Percentiles rank a stretch among this genome's conserved stretches.
phyloP scores from a whole-genome alignment of 768 basidiomycete species.

The Tephrocybe sp. region DNA sequence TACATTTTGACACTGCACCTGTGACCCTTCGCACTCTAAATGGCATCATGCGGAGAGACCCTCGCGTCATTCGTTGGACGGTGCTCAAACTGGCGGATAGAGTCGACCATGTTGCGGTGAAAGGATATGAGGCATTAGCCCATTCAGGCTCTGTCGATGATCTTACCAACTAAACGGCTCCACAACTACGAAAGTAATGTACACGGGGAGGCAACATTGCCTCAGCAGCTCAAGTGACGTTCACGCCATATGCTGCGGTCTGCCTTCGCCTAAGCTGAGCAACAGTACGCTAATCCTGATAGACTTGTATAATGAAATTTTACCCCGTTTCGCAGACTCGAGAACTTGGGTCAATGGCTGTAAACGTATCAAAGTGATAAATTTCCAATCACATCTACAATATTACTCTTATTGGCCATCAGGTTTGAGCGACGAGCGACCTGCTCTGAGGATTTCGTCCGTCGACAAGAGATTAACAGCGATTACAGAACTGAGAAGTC shows the following conservation, averaged over 20 bases:
- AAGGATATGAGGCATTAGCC: slow-evolving; percentile 33
- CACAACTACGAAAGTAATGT: too few relatives aligned
- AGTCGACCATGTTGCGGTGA: slow-evolving; percentile 62
- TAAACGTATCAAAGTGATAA: neutral
- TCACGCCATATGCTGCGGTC: too few relatives aligned
- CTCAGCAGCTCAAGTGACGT: too few relatives aligned
- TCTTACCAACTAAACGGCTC: slow-evolving; percentile 5
- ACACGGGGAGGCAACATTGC: too few relatives aligned
- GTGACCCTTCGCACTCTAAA: slow-evolving; percentile 64
- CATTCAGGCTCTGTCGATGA: slow-evolving; percentile 3
- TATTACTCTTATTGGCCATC: slow-evolving; percentile 54
- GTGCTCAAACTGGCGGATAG: slow-evolving; percentile 76
- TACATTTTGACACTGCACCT: slow-evolving; percentile 89
- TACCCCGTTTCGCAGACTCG: too few relatives aligned
- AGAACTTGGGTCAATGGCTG: neutral
- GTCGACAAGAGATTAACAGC: slow-evolving; percentile 94
- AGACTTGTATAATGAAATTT: neutral
- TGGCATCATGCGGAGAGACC: slow-evolving; percentile 70
- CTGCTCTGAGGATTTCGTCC: slow-evolving; percentile 92
- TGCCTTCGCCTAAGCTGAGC: too few relatives aligned
- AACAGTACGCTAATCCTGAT: too few relatives aligned
- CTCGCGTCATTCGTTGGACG: slow-evolving; percentile 82
- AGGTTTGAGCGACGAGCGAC: slow-evolving; percentile 83
- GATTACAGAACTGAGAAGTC: slow-evolving; percentile 72
- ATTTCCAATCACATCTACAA: slow-evolving; percentile 1